Evolutionary conservation across 768 basidiomycete species (phyloP), one percentile per base, ranked within the genome.

Genomic region (Clitopilus passeckerianus): DNA sequence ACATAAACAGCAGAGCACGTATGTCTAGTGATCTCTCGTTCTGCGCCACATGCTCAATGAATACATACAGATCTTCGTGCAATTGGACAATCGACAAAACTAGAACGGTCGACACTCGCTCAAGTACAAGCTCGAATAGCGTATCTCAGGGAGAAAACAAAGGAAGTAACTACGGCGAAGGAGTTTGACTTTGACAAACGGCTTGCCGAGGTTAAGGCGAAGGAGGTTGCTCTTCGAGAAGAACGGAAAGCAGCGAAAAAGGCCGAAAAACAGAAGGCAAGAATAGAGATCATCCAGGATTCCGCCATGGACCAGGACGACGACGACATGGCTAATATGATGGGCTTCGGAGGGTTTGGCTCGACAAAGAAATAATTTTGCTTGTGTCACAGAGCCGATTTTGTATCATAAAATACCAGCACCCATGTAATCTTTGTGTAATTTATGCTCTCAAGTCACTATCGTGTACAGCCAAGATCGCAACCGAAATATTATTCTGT

Each of bases 151-250:
- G 94, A 92, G 71, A 88, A 87, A 72, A 95, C 95, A 1, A 89
- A 87, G 61, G 87, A 90, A 43, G 87, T 87, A 7, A 86, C 93
- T 0, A 78, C 82, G 24, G 89, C 92, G 0, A 97, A 97, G 69
- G 84, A 87, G n/a, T 99, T 85, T 68, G 96, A 99, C 74, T 99
- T 99, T 74, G 89, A 95, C 67, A 77, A 90, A 67, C 90, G 97
- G 24, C 74, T 98, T 12, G 85, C 86, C 33, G 91, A 94, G 65
- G 85, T 98, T 55, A 86, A 85, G 64, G 85, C 82, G 27, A 87
- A 84, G 64, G 93, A 95, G 71, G 75, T 78, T 9, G 77, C 82
- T 0, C 72, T 82, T 23, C 84, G 91, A 12, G 84, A 85, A 33
- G 81, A 87, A 71, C 89, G 87, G 74, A 95, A 91, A 66, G 82